A percentile compares a stretch with the other conserved stretches of the same genome.
Evolutionary conservation across 768 basidiomycete species (phyloP).

Genomic region (Scleroderma citrinum): DNA sequence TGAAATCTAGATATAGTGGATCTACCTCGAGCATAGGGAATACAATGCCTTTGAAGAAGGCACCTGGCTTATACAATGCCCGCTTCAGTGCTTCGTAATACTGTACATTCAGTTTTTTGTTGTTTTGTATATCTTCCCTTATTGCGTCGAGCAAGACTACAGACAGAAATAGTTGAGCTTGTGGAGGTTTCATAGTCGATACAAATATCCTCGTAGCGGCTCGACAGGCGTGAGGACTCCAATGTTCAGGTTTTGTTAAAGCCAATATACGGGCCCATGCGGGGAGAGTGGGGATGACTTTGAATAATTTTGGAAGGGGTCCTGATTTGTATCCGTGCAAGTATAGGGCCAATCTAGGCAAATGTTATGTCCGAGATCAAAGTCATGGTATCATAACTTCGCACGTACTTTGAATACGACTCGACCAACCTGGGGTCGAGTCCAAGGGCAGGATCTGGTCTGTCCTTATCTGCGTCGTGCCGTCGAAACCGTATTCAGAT

Average conservation of each 20-base stretch:
- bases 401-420: conserved; percentile 81
- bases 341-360: conserved; percentile 71
- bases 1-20: conserved; percentile 11
- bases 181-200: conserved; percentile 92
- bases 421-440: conserved; percentile 91
- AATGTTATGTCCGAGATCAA: background rate
- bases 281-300: conserved; percentile 92
- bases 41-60: conserved; percentile 97
- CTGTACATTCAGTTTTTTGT: conserved; percentile 89
- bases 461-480: conserved; percentile 37
- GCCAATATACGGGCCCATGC: conserved; percentile 96
- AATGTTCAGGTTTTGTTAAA: conserved; percentile 84
- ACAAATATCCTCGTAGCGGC: conserved; percentile 95
- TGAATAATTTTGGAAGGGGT: conserved; percentile 93
- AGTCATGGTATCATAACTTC: no score
- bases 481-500: conserved; percentile 1
- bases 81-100: conserved; percentile 92
- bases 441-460: conserved; percentile 78
- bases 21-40: conserved; percentile 92
- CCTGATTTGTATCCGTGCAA: conserved; percentile 90
- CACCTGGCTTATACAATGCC: conserved; percentile 91
- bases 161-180: conserved; percentile 87
- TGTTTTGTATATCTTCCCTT: conserved; percentile 78
- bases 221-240: conserved; percentile 93
- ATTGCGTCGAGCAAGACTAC: conserved; percentile 89